phyloP scores from a whole-genome alignment of 2,329 filamentous ascomycete genomes.

The Neofusicoccum sp. region DNA sequence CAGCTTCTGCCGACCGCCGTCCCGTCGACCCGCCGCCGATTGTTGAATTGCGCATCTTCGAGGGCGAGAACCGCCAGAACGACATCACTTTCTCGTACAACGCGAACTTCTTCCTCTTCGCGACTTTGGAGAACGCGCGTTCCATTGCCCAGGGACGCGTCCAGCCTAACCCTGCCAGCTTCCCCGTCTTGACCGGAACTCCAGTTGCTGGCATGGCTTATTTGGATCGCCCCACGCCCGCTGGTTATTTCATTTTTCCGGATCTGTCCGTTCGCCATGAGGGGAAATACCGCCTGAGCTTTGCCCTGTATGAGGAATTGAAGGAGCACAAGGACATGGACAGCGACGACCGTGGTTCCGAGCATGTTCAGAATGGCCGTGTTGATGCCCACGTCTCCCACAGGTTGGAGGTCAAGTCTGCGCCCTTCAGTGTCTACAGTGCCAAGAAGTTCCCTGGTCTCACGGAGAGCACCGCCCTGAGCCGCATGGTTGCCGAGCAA shows the following conservation, averaged over 20 bases:
- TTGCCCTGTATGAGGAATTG: conserved; percentile 90
- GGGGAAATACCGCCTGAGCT: conserved; percentile 85
- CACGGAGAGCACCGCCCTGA: conserved; percentile 82
- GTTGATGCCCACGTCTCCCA: conserved; percentile 66
- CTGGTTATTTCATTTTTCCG: conserved; percentile 96
- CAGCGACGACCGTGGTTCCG: conserved; percentile 41
- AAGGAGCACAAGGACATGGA: conserved; percentile 82
- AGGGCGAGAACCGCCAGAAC: conserved; percentile 56
- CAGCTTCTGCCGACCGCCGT: conserved; percentile 81
- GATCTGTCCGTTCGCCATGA: conserved; percentile 95
- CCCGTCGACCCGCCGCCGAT: conserved; percentile 94
- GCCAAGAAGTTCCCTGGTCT: conserved; percentile 98
- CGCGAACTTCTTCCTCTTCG: conserved; percentile 96
- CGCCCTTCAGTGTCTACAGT: conserved; percentile 84
- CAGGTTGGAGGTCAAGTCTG: conserved; percentile 85
- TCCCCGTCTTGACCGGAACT: conserved; percentile 87
- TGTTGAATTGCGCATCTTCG: conserved; percentile 82
- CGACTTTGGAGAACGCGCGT: conserved; percentile 58
- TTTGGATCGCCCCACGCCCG: conserved; percentile 75
- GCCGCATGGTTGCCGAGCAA: conserved; percentile 90
- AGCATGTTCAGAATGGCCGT: conserved; percentile 31
- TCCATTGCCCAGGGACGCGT: conserved; percentile 71
- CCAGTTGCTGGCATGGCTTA: conserved; percentile 96
- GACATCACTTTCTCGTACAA: conserved; percentile 85
- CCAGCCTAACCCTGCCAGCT: conserved; percentile 62